A percentile compares a stretch with the other conserved stretches of the same genome.
Conservation (phyloP, 164 flowering plant genomes). For the Liriodendron chinense region DNA sequence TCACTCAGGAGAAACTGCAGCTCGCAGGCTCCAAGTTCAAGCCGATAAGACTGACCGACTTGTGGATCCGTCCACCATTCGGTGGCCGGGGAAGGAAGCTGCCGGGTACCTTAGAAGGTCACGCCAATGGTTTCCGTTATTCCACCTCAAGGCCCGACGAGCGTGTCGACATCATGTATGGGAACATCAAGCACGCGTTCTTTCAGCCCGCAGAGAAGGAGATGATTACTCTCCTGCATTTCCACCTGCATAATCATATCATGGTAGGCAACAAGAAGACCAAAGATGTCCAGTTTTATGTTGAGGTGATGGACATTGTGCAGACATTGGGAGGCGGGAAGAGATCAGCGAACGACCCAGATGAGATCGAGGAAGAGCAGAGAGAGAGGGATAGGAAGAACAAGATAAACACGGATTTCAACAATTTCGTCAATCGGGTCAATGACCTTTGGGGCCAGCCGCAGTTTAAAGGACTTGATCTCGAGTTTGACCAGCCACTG, state of each 20-base stretch:
- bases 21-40: conserved; percentile 54
- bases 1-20: conserved; percentile 74
- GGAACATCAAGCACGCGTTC: conserved; percentile 75
- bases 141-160: conserved; percentile 67
- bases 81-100: conserved; percentile 73
- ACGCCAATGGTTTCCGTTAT: conserved; percentile 67
- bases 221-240: conserved; percentile 73
- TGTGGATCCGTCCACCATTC: conserved; percentile 72
- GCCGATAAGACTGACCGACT: conserved; percentile 59
- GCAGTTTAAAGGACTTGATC: conserved; percentile 50
- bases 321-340: conserved; percentile 77
- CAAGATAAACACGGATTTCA: conserved; percentile 66
- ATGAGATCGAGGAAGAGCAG: conserved; percentile 86
- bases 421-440: conserved; percentile 64
- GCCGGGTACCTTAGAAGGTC: conserved; percentile 66
- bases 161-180: conserved; percentile 68
- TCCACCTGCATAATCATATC: conserved; percentile 81
- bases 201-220: conserved; percentile 85
- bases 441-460: conserved; percentile 75
- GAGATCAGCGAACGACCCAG: conserved; percentile 81
- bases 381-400: conserved; percentile 74
- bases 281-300: conserved; percentile 77
- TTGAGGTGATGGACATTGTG: conserved; percentile 86
- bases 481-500: conserved; percentile 86
- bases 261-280: conserved; percentile 88